A percentile compares a stretch with the other conserved stretches of the same genome.
Conservation (phyloP, 495 filamentous ascomycete species). For the Tetracladium setigerum region DNA sequence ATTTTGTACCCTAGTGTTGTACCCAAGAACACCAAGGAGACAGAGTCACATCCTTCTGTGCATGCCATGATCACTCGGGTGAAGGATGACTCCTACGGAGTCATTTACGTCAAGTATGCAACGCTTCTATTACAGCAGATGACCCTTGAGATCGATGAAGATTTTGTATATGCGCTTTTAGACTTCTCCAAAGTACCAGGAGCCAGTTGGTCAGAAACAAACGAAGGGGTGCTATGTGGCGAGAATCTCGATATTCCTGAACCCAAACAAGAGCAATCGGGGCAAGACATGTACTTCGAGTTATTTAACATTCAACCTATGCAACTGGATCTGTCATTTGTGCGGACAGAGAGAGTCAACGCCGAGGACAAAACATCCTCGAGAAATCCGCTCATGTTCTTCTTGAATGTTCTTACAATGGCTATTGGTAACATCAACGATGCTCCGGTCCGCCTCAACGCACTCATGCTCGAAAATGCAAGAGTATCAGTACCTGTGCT, state of each 20-base stretch:
- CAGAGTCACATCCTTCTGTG: slow-evolving; percentile 91
- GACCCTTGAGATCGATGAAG: slow-evolving; percentile 95
- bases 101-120: slow-evolving; percentile 97
- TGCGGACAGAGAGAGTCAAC: slow-evolving; percentile 93
- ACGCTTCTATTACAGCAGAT: slow-evolving; percentile 92
- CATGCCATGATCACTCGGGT: slow-evolving; percentile 87
- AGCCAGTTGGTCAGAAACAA: slow-evolving; percentile 79
- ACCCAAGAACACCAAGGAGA: slow-evolving; percentile 93
- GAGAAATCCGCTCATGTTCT: slow-evolving; percentile 92
- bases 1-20: slow-evolving; percentile 97
- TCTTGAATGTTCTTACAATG: slow-evolving; percentile 98
- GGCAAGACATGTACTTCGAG: slow-evolving; percentile 96
- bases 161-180: slow-evolving; percentile 91
- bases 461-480: slow-evolving; percentile 90
- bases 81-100: slow-evolving; percentile 97
- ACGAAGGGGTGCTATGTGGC: slow-evolving; percentile 77
- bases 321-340: slow-evolving; percentile 95
- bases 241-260: slow-evolving; percentile 87
- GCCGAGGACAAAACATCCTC: slow-evolving; percentile 88
- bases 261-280: slow-evolving; percentile 71
- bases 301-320: slow-evolving; percentile 93
- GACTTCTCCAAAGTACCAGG: slow-evolving; percentile 94
- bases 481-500: slow-evolving; percentile 81
- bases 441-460: slow-evolving; percentile 85
- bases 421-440: slow-evolving; percentile 98